Conservation (phyloP, 1,284 basidiomycete species). For the Baeospora myosura region DNA sequence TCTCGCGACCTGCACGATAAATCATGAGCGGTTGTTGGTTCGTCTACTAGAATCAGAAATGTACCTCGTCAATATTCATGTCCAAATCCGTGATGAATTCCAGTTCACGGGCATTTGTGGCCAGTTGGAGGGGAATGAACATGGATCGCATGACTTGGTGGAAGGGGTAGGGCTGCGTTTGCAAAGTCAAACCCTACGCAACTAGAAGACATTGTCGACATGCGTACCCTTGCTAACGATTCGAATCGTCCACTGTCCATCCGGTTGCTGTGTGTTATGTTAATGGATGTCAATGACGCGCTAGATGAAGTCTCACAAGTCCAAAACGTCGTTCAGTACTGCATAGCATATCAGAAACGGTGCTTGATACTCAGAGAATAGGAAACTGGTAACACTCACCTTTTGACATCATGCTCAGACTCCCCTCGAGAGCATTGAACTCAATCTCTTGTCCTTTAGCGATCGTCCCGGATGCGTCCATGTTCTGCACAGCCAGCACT, state of each 20-base stretch:
- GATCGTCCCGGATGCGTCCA: conserved; percentile 66
- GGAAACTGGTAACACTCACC: conserved; percentile 56
- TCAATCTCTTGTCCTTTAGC: conserved; percentile 67
- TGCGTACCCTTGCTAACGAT: conserved; percentile 47
- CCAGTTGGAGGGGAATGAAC: conserved; percentile 58
- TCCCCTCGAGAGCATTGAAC: conserved; percentile 75
- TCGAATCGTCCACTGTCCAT: conserved; percentile 81
- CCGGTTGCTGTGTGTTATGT: conserved; percentile 35
- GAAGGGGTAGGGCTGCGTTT: conserved; percentile 53
- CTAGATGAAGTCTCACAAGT: conserved; percentile 48
- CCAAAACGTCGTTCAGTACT: conserved; percentile 85
- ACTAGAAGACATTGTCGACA: conserved; percentile 1
- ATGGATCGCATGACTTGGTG: conserved; percentile 67
- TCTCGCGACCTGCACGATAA: conserved; percentile 27
- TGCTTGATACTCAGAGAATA: conserved; percentile 37
- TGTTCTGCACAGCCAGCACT: conserved; percentile 81
- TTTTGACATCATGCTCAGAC: conserved; percentile 87
- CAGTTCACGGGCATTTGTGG: conserved; percentile 54
- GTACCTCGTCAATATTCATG: conserved; percentile 47
- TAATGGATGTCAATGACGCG: conserved; percentile 1
- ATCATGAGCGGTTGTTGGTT: not conserved
- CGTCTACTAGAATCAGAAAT: not conserved
- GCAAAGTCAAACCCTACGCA: conserved; percentile 40
- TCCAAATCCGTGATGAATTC: conserved; percentile 56
- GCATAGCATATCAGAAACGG: conserved; percentile 8